Conservation (phyloP, 495 filamentous ascomycete species). For the Penicillium coffeae region DNA sequence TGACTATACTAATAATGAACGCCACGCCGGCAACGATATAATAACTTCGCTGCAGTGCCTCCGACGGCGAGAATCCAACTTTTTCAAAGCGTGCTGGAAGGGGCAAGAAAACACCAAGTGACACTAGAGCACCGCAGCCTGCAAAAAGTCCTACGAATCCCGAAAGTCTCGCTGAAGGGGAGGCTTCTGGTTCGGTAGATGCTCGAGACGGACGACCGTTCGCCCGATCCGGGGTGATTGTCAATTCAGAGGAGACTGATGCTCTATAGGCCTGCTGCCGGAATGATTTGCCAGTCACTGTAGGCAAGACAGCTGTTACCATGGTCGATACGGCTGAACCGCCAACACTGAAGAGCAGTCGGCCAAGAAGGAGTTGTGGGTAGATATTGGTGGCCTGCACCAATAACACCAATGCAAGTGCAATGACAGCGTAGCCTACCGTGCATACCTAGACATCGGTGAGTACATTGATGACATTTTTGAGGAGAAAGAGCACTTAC, state of each 20-base stretch:
- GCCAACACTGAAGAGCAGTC: conserved; percentile 84
- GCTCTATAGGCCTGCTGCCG: conserved; percentile 17
- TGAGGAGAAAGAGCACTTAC: conserved; percentile 31
- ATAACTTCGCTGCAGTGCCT: conserved; percentile 75
- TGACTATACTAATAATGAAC: conserved; percentile 64
- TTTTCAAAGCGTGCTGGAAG: conserved; percentile 75
- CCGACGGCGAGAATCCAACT: conserved; percentile 57
- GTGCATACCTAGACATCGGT: conserved; percentile 56
- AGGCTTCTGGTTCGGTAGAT: conserved; percentile 1
- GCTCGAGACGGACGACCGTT: conserved; percentile 14
- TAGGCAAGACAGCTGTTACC: conserved; percentile 92
- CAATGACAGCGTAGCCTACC: conserved; percentile 75
- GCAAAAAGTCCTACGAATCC: conserved; percentile 91
- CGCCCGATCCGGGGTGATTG: conserved; percentile 57
- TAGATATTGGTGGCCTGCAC: conserved; percentile 86
- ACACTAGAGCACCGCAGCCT: conserved; percentile 84
- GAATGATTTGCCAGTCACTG: conserved; percentile 58
- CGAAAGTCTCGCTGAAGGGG: conserved; percentile 63
- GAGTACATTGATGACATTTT: conserved; percentile 2
- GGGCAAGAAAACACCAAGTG: conserved; percentile 76
- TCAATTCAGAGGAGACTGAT: conserved; percentile 60
- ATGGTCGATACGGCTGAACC: conserved; percentile 92
- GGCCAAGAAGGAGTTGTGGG: conserved; percentile 79
- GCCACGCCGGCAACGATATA: conserved; percentile 77
- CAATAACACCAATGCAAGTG: conserved; percentile 69